Base-by-base conservation (phyloP, 1,284 basidiomycete species). In the Leccinum subrobustum region DNA sequence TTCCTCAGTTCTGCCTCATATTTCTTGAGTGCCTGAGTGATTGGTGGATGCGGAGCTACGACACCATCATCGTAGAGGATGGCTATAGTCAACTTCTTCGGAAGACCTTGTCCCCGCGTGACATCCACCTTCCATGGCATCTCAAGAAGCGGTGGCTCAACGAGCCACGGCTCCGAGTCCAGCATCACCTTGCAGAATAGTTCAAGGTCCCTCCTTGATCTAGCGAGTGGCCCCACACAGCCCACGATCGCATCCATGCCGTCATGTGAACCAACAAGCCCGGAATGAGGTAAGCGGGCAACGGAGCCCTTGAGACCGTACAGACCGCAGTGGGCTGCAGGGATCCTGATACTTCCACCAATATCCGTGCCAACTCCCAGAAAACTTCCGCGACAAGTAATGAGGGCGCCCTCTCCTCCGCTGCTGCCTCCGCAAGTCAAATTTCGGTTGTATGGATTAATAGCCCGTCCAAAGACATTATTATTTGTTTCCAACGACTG, bases 331-430 rank as follows among this genome's bases (percentile, higher is more conserved):
- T 81, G 75, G 2, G 65, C 66, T 7, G 72, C 70, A 25, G 75
- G 75, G 23, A 75, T 66, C 54, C 73, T 63, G 60, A 82, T 73
- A 53, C 79, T 81, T 60, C 80, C 80, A 59, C 80, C 80, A 23
- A 86, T 83, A 67, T 87, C 85, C 6, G 83, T 84, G 23, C 86
- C 86, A 37, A 88, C 75, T 2, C 87, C 87, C 44, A 88, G 63
- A 25, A 78, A 76, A 58, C 79, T 81, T n/a, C 85, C 87, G 29
- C 78, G 78, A 58, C 83, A 73, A n/a, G 82, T 80, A 52, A 88
- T 77, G 58, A 88, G 71, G 5, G 86, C 84, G 31, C 83, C 80
- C 67, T 88, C 86, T 39, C 86, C 86, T 52, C 86, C 86, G 53
- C 80, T 83, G 61, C 81, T 83, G 16, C 86, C 86, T n/a, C 86